Conservation (phyloP, 2,329 filamentous ascomycete genomes). For the Sphaerulina musiva region DNA sequence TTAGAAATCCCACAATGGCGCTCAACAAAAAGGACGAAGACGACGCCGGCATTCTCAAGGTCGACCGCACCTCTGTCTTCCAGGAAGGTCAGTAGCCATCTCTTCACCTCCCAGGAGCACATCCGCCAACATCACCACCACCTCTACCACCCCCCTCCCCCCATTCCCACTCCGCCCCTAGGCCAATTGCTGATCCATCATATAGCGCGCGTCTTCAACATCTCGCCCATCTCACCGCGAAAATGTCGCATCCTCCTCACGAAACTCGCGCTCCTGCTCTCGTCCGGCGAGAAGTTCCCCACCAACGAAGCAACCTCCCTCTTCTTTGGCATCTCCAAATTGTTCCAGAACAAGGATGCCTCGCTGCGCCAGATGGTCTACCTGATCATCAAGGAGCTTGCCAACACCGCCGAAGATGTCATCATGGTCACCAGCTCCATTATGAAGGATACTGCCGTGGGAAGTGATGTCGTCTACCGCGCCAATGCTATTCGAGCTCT, state of each 20-base stretch:
- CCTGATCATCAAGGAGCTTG: constrained; percentile 94
- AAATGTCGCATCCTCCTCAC: constrained; percentile 96
- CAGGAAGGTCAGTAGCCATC: constrained; percentile 71
- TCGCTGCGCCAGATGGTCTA: constrained; percentile 98
- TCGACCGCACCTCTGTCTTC: constrained; percentile 95
- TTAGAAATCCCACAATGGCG: constrained; percentile 55
- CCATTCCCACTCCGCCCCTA: background rate
- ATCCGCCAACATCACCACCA: background rate
- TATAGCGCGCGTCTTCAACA: constrained; percentile 92
- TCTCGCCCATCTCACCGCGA: constrained; percentile 90
- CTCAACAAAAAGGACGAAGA: constrained; percentile 99
- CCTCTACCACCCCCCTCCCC: constrained; percentile 8
- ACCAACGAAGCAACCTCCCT: constrained; percentile 95
- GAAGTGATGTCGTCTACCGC: constrained; percentile 87
- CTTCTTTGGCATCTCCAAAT: constrained; percentile 98
- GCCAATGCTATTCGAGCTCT: constrained; percentile 93
- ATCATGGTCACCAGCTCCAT: constrained; percentile 99
- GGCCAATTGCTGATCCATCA: background rate
- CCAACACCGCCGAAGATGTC: constrained; percentile 91
- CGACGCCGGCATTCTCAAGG: constrained; percentile 88
- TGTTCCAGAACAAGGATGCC: constrained; percentile 99
- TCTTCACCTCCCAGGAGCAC: no score
- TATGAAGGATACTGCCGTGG: constrained; percentile 97
- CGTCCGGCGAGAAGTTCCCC: constrained; percentile 94
- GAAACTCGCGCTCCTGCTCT: constrained; percentile 92